These are phyloP conservation scores for Nelumbo lutea DNA, from an alignment of 164 flowering plant species.

Conservation along the genomic window DNA sequence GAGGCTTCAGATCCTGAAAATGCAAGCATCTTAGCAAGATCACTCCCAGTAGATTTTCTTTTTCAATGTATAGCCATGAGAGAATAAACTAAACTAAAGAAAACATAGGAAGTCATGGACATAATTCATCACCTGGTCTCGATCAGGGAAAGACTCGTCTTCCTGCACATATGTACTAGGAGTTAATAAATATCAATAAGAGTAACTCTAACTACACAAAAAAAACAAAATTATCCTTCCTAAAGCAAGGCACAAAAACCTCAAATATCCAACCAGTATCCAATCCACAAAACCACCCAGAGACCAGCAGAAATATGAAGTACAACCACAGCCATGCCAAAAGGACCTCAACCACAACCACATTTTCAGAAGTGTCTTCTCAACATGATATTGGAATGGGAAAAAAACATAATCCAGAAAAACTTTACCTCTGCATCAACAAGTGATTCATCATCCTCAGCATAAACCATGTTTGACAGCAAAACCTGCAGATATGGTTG, in stretches of 20 bases:
- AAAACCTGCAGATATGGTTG: constrained; percentile 45
- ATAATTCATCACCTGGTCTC: constrained; percentile 72
- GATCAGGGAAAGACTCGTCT: constrained; percentile 87
- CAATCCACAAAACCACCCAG: too few species aligned
- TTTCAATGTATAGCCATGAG: neutral
- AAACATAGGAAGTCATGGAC: neutral
- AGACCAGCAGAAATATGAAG: too few species aligned
- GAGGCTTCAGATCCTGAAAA: constrained; percentile 91
- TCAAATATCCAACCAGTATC: too few species aligned
- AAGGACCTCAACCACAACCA: too few species aligned
- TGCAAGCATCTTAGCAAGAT: too few species aligned
- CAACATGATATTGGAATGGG: neutral
- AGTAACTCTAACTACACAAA: too few species aligned
- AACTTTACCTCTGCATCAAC: constrained; percentile 82
- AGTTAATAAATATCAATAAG: too few species aligned
- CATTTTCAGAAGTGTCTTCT: too few species aligned
- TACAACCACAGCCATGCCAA: too few species aligned
- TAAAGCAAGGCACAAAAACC: too few species aligned
- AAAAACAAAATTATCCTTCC: too few species aligned
- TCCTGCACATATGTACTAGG: constrained; percentile 46
- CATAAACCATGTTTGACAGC: constrained; percentile 93
- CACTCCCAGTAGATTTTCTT: too few species aligned
- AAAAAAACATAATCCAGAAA: neutral
- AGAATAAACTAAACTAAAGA: neutral
- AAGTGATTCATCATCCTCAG: constrained; percentile 96